These are phyloP conservation scores for Candida boleticola DNA, from an alignment of 805 yeast genomes.

Conservation along the genomic window DNA sequence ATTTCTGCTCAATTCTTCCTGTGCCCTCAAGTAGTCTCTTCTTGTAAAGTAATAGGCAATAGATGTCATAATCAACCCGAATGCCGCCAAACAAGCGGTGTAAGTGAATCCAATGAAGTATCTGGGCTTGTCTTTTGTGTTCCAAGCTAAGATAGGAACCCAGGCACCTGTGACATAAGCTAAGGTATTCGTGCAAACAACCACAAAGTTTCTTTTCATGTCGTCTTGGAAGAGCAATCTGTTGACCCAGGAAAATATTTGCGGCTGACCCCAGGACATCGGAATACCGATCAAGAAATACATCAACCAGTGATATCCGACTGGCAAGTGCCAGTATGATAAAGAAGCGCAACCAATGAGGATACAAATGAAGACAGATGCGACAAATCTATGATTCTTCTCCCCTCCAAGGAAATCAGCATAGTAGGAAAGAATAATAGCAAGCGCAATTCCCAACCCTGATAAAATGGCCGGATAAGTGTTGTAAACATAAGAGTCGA, in stretches of 20 bases:
- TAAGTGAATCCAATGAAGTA: slow-evolving; percentile 34
- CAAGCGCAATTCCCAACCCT: slow-evolving; percentile 23
- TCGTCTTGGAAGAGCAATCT: slow-evolving; percentile 43
- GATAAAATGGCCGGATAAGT: slow-evolving; percentile 29
- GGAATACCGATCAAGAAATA: slow-evolving; percentile 50
- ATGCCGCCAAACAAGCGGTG: slow-evolving; percentile 28
- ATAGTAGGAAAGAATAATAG: slow-evolving; percentile 23
- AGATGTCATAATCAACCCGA: slow-evolving; percentile 29
- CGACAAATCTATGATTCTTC: slow-evolving; percentile 35
- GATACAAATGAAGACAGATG: slow-evolving; percentile 35
- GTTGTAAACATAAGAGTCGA: slow-evolving; percentile 28
- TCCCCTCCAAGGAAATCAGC: slow-evolving; percentile 33
- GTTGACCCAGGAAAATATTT: slow-evolving; percentile 57
- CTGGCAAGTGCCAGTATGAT: slow-evolving; percentile 49
- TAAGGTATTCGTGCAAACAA: slow-evolving; percentile 35
- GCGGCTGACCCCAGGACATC: slow-evolving; percentile 53
- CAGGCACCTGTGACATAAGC: slow-evolving; percentile 40
- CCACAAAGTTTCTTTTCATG: slow-evolving; percentile 37
- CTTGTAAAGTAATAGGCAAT: slow-evolving; percentile 23
- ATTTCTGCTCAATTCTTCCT: too few relatives aligned
- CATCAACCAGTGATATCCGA: slow-evolving; percentile 48
- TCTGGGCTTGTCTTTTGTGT: slow-evolving; percentile 30
- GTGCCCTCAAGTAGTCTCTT: slow-evolving; percentile 20
- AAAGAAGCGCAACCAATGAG: slow-evolving; percentile 43
- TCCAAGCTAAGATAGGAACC: slow-evolving; percentile 41